Percentiles rank a stretch among this genome's conserved stretches.
These are phyloP conservation scores for Clarireedia homoeocarpa DNA, from an alignment of 2,329 filamentous ascomycete species.

Conservation along the genomic window DNA sequence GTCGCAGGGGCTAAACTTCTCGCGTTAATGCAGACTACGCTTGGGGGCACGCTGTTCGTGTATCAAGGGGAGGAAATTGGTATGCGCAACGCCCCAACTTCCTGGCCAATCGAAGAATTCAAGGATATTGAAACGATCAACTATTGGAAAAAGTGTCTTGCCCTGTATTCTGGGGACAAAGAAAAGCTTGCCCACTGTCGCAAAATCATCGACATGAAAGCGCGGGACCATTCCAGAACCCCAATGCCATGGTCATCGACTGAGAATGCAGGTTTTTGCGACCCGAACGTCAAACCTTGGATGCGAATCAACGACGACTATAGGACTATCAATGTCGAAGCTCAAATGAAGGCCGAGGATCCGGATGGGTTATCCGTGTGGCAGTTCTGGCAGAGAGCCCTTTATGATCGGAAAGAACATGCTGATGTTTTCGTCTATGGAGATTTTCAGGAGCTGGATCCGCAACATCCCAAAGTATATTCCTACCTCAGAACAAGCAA, in stretches of 20 bases:
- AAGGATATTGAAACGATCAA: constrained; percentile 57
- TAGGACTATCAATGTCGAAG: constrained; percentile 35
- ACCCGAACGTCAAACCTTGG: constrained; percentile 39
- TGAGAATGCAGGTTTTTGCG: constrained; percentile 52
- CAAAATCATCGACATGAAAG: constrained; percentile 32
- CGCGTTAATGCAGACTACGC: constrained; percentile 40
- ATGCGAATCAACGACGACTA: constrained; percentile 52
- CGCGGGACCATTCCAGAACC: constrained; percentile 61
- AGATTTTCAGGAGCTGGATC: no score
- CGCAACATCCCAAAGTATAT: no score
- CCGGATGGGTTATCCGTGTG: no score
- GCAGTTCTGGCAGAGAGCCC: no score
- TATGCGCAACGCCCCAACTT: constrained; percentile 46
- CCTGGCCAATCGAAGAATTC: constrained; percentile 58
- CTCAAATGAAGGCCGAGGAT: neutral
- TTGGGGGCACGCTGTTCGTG: constrained; percentile 48
- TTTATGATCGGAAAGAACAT: no score
- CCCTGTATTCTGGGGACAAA: constrained; percentile 17
- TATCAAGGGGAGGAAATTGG: constrained; percentile 56
- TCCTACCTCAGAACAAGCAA: no score
- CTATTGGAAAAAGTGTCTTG: constrained; percentile 33
- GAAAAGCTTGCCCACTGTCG: neutral
- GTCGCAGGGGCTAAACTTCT: constrained; percentile 44
- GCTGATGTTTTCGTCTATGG: no score
- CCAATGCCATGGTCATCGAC: constrained; percentile 61